Percentiles rank a stretch among this genome's conserved stretches.
Conservation (phyloP, 371 early-diverging fungal species). For the Mortierella sp. region DNA sequence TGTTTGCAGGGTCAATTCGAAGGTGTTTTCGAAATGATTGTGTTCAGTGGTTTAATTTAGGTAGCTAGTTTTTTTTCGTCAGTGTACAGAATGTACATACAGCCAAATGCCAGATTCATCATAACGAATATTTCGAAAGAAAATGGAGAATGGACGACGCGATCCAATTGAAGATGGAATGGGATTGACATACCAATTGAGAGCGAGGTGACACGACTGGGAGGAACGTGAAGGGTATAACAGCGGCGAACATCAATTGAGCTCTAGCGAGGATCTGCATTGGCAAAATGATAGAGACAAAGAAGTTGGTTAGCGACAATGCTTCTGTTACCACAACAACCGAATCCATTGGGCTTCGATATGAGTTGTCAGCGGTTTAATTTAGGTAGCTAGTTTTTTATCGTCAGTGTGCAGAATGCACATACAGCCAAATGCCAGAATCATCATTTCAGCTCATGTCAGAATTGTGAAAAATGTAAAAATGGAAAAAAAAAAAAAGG, state of each 20-base stretch:
- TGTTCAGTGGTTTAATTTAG: constrained; percentile 42
- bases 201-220: not conserved
- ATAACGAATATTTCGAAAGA: not conserved
- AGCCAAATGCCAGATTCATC: constrained; percentile 61
- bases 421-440: constrained; percentile 60
- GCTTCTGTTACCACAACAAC: not conserved
- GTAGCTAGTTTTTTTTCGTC: constrained; percentile 60
- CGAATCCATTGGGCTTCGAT: not conserved
- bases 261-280: not conserved
- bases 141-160: not conserved
- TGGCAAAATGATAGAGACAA: not conserved
- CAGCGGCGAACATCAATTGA: not conserved
- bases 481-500: constrained; percentile 14
- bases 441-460: constrained; percentile 43
- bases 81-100: constrained; percentile 55
- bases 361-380: constrained; percentile 35
- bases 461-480: constrained; percentile 25
- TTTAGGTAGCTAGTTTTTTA: constrained; percentile 58
- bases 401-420: constrained; percentile 57
- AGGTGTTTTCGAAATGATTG: not conserved
- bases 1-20: not conserved
- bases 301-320: not conserved
- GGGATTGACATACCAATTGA: constrained; percentile 11
- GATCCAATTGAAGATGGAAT: not conserved
- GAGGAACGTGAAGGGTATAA: not conserved